Base-by-base conservation (phyloP, 768 basidiomycete genomes). In the Pilatotrama ljubarskyi region DNA sequence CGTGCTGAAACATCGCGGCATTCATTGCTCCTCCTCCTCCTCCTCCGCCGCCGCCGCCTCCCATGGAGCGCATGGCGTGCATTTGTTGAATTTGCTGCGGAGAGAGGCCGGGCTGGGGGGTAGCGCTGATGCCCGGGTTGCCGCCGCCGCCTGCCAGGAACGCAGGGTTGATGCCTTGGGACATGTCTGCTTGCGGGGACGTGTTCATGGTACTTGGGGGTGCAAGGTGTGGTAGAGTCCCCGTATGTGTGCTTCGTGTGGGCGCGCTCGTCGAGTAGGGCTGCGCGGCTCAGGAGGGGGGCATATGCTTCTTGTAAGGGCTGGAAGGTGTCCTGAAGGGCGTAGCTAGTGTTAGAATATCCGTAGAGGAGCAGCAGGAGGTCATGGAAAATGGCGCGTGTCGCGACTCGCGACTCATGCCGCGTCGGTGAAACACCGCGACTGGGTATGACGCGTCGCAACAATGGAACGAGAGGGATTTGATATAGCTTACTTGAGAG, bases 61-160 rank as follows among this genome's bases (percentile, higher is more conserved):
- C 55, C 60, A 59, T 61, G 15, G 43, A 51, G 53, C 55, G 54
- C 55, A 59, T 61, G n/a, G 55, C 61, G 32, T 69, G 59, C 57
- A 61, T 55, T 47, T 66, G 67, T 41, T 68, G 63, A 9, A 68
- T 55, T 58, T 67, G 67, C 35, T 48, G 51, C 32, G 62, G 62
- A 38, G 47, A 47, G 41, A 55, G 48, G 14, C 53, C 51, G 9
- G 43, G 22, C 14, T 58, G 59, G 6, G 59, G 55, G 0, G 53
- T 36, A 18, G 40, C 42, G 49, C 37, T 50, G 32, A 48, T 25
- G 43, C 55, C 52, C 0, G 51, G 29, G 20, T 36, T 51, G 47
- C 24, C n/a, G 37, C 32, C 47, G 49, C 7, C 50, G 17, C 51
- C 58, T 20, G 64, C 61, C 61, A 66, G 65, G 25, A 66, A 63